Evolutionary conservation across 345 rosid genomes (phyloP).

Genomic region (Eucalyptus lansdowneana): DNA sequence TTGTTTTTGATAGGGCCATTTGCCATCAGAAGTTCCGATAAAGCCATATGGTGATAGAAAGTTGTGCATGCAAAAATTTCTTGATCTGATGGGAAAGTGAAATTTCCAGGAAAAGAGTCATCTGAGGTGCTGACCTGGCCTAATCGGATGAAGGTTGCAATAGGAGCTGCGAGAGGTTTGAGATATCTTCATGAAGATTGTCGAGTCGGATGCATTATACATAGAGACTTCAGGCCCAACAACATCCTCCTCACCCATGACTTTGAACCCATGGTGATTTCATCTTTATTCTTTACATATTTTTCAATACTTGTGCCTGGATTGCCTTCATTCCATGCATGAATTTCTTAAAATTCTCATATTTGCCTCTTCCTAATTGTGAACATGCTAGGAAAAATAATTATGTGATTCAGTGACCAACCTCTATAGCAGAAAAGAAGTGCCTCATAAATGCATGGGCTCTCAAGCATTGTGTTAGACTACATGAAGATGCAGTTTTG

Average conservation of each 20-base stretch:
- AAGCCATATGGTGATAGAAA: not conserved
- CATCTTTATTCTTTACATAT: not conserved
- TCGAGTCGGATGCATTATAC: constrained; percentile 61
- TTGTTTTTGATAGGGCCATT: not conserved
- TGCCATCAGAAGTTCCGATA: not conserved
- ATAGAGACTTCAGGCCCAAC: constrained; percentile 55
- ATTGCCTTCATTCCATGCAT: not conserved
- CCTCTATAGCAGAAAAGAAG: not conserved
- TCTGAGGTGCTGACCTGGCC: constrained; percentile 27
- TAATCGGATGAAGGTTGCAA: constrained; percentile 37
- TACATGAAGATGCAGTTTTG: not conserved
- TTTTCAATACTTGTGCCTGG: not conserved
- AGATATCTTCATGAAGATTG: constrained; percentile 70
- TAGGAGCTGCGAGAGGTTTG: constrained; percentile 65
- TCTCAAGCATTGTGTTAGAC: not conserved
- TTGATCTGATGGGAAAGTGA: not conserved
- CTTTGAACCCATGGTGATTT: constrained; percentile 42
- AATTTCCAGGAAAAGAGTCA: constrained; percentile 8
- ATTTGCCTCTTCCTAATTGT: not conserved
- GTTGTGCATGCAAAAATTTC: not conserved
- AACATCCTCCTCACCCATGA: constrained; percentile 67
- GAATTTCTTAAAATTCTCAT: not conserved
- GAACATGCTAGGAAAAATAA: not conserved
- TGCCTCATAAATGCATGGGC: not conserved
- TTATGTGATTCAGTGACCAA: not conserved